Percentiles rank a stretch among this genome's conserved stretches.
Evolutionary conservation across 495 filamentous ascomycete genomes (phyloP).

Genomic region (Achaetomiella virescens): DNA sequence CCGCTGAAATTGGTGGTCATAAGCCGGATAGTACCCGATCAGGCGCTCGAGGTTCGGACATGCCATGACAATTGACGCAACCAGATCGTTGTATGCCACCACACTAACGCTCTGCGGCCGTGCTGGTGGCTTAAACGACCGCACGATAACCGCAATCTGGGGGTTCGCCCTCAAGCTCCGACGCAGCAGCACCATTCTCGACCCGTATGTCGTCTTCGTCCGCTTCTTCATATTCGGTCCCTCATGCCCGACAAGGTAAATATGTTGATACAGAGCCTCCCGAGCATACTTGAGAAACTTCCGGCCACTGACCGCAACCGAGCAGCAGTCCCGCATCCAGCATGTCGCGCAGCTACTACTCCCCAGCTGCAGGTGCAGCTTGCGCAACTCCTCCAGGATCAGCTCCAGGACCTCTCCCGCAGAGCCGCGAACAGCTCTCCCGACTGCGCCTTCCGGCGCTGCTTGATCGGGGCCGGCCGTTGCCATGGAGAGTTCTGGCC

Average conservation of each 20-base stretch:
- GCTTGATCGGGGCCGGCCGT: conserved; percentile 31
- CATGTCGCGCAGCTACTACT: conserved; percentile 62
- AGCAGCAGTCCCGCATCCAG: conserved; percentile 68
- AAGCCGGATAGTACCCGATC: conserved; percentile 62
- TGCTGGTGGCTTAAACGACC: conserved; percentile 66
- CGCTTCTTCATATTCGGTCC: conserved; percentile 60
- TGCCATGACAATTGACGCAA: conserved; percentile 75
- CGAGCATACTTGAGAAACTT: conserved; percentile 63
- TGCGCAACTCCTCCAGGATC: conserved; percentile 43
- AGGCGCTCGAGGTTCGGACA: conserved; percentile 80
- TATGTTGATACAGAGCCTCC: conserved; percentile 60
- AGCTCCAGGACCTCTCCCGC: conserved; percentile 52
- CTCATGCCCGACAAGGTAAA: conserved; percentile 65
- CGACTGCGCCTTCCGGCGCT: conserved; percentile 29
- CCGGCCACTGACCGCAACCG: conserved; percentile 58
- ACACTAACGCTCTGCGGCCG: conserved; percentile 47
- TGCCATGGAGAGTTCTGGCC: conserved; percentile 29
- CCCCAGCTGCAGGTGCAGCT: conserved; percentile 37
- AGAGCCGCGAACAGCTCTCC: conserved; percentile 50
- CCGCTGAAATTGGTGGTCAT: conserved; percentile 67
- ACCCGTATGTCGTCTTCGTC: conserved; percentile 59
- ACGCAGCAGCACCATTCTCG: conserved; percentile 66
- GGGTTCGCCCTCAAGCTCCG: conserved; percentile 67
- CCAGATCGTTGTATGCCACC: conserved; percentile 61
- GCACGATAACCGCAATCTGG: conserved; percentile 65